Evolutionary conservation across 2,329 filamentous ascomycete genomes (phyloP).

Genomic region (Ceratocystis lukuohia): DNA sequence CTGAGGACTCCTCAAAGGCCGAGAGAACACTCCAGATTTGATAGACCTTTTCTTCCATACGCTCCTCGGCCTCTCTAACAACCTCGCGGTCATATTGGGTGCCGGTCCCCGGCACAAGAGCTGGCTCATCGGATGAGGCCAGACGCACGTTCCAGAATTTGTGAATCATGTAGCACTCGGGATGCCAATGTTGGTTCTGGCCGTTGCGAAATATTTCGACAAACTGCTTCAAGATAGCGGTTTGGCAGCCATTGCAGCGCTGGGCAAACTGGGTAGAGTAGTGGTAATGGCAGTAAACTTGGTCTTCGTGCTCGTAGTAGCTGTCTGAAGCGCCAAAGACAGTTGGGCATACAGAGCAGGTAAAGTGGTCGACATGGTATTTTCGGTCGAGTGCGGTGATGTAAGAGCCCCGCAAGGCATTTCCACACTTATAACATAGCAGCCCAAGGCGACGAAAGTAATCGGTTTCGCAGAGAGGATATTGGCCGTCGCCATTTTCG

Average conservation of each 20-base stretch:
- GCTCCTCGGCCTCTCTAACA: constrained; percentile 76
- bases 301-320: constrained; percentile 94
- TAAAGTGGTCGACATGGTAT: constrained; percentile 98
- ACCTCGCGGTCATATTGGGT: constrained; percentile 44
- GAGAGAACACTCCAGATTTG: constrained; percentile 97
- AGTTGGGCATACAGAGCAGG: constrained; percentile 89
- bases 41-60: constrained; percentile 95
- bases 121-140: constrained; percentile 16
- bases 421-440: constrained; percentile 82
- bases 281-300: constrained; percentile 96
- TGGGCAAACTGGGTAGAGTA: constrained; percentile 97
- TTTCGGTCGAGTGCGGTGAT: constrained; percentile 96
- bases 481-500: constrained; percentile 71
- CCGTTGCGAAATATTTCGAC: constrained; percentile 97
- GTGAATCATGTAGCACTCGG: constrained; percentile 99
- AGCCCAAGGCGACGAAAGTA: constrained; percentile 89
- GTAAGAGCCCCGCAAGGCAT: constrained; percentile 87
- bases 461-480: constrained; percentile 93
- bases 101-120: constrained; percentile 11
- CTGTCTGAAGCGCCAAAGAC: constrained; percentile 98
- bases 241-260: constrained; percentile 90
- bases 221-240: constrained; percentile 95
- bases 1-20: constrained; percentile 92
- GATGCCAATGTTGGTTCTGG: constrained; percentile 98
- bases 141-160: constrained; percentile 99